Percentiles rank a stretch among this genome's conserved stretches.
These are phyloP conservation scores for Luffa acutangula DNA, from an alignment of 306 rosid genomes.

Conservation along the genomic window DNA sequence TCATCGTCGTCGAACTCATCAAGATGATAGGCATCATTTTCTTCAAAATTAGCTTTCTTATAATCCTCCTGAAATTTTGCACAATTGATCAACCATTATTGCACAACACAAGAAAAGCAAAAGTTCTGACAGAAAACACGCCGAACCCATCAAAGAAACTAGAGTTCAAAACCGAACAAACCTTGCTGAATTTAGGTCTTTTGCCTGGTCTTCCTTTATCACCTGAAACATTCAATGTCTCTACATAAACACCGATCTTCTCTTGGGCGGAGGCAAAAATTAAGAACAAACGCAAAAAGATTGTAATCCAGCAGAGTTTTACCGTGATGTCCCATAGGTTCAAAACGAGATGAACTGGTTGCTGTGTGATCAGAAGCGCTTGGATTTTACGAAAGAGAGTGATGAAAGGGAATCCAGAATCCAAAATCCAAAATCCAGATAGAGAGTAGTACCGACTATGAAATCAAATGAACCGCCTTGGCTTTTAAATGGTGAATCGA, in stretches of 20 bases:
- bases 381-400: background rate
- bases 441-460: background rate
- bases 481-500: background rate
- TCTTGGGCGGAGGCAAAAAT: too few relatives aligned
- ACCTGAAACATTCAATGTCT: constrained; percentile 28
- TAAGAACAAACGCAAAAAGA: background rate
- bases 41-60: constrained; percentile 25
- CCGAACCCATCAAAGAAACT: background rate
- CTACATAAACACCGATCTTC: background rate
- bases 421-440: too few relatives aligned
- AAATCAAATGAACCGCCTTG: background rate
- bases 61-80: constrained; percentile 43
- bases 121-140: background rate
- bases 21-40: constrained; percentile 40
- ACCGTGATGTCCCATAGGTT: constrained; percentile 12
- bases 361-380: background rate
- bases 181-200: constrained; percentile 44
- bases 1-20: constrained; percentile 55
- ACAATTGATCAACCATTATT: background rate
- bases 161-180: background rate
- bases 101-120: background rate
- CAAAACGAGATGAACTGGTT: background rate
- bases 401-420: background rate
- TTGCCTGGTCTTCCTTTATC: constrained; percentile 54
- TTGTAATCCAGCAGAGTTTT: background rate